Base-by-base conservation (phyloP, 1,284 basidiomycete genomes). In the Tetrapyrgos nigripes region DNA sequence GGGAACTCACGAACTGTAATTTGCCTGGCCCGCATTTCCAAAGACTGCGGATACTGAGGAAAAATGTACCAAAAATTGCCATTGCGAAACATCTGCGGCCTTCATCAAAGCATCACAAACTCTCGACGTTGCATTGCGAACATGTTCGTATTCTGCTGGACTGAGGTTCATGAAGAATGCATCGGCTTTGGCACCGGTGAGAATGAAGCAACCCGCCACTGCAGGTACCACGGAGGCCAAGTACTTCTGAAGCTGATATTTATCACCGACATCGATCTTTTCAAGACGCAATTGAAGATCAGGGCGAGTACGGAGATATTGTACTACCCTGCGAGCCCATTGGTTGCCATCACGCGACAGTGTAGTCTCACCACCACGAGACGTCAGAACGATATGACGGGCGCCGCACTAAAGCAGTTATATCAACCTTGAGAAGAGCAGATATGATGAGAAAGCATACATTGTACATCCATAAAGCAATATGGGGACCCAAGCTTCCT, bases 11-110 rank as follows among this genome's bases (percentile, higher is more conserved):
- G 66, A 67, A 2, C 72, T 66, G 63, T 80, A 80, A 57, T 75
- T 78, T 3, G 77, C 73, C 62, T 81, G 78, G 1, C 78, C 79
- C 10, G 68, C 64, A 58, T 70, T 76, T 8, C 79, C 79, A 48
- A 77, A 71, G 23, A 73, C 48, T 1, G 68, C 70, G 1, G 72
- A 64, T 1, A 78, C 65, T 0, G 76, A 77, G 0, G 77, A 76
- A 56, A 78, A 73, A 0, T 70, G 65, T 35, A 79, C 58, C 1
- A 78, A 43, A 62, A 79, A 80, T 28, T 80, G 77, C 19, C 78
- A 60, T 9, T 29, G 13, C 2, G 58, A 4, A 45, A 66, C 23
- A 68, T 67, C 55, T 8, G 70, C 24, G 1, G 62, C 61, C 13
- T 63, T 43, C 37, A 67, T 61, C 14, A 76, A 50, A 8, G 59